Percentiles rank a stretch among this genome's conserved stretches.
Evolutionary conservation across 169 alveolate species (phyloP).

Genomic region (Eimeria sp.): DNA sequence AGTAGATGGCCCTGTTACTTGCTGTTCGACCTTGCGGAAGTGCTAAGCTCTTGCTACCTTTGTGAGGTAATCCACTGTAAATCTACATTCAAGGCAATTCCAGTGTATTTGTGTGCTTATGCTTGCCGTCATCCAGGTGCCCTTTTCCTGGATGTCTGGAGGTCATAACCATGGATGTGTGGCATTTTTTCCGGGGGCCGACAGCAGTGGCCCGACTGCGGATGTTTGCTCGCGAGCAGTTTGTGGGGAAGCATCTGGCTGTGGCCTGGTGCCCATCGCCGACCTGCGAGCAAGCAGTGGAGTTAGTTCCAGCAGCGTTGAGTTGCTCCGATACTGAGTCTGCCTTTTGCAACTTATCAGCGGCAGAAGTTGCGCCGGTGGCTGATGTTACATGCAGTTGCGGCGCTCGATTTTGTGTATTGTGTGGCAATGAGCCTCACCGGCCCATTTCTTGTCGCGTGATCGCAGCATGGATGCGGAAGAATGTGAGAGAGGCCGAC

Average conservation of each 20-base stretch:
- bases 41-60: neutral
- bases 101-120: neutral
- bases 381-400: conserved; percentile 89
- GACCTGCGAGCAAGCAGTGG: conserved; percentile 89
- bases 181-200: conserved; percentile 64
- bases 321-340: conserved; percentile 23
- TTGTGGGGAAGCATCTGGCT: conserved; percentile 85
- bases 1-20: neutral
- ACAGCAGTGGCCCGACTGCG: conserved; percentile 58
- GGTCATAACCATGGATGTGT: conserved; percentile 48
- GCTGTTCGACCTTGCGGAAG: neutral
- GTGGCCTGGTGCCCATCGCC: conserved; percentile 93
- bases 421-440: conserved; percentile 91
- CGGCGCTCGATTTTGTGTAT: conserved; percentile 90
- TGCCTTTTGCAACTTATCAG: conserved; percentile 25
- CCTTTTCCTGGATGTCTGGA: conserved; percentile 63
- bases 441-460: conserved; percentile 91
- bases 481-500: conserved; percentile 87
- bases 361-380: conserved; percentile 46
- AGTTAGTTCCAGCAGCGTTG: conserved; percentile 70
- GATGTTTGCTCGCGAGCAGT: conserved; percentile 62
- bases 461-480: conserved; percentile 87
- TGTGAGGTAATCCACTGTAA: neutral
- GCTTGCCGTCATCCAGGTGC: conserved; percentile 23
- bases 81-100: conserved; percentile 1